Percentiles rank a stretch among this genome's conserved stretches.
phyloP scores from a whole-genome alignment of 139 green algal species.

The Chlorella sp. region DNA sequence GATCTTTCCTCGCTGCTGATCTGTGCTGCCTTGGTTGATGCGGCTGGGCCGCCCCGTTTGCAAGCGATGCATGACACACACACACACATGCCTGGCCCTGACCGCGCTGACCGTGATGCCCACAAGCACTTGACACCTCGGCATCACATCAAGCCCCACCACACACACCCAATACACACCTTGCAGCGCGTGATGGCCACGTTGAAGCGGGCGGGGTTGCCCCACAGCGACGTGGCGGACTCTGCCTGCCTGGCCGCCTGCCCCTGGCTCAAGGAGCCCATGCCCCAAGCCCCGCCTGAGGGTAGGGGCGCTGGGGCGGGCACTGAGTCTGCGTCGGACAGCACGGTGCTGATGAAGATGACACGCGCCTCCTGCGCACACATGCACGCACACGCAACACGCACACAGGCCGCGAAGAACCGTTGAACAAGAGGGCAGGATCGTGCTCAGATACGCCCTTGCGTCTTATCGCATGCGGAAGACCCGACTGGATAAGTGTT shows the following conservation, averaged over 20 bases:
- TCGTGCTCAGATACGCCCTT: too few relatives aligned
- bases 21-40: too few relatives aligned
- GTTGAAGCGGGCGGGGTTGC: conserved; percentile 79
- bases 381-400: conserved; percentile 20
- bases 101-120: too few relatives aligned
- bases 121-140: too few relatives aligned
- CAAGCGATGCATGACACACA: too few relatives aligned
- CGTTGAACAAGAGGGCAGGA: too few relatives aligned
- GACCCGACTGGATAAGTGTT: too few relatives aligned
- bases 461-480: too few relatives aligned
- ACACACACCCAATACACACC: conserved; percentile 24
- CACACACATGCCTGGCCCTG: too few relatives aligned
- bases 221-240: conserved; percentile 40
- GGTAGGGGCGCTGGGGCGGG: conserved; percentile 11
- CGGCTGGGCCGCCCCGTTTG: too few relatives aligned
- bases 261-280: neutral
- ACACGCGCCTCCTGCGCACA: conserved; percentile 65
- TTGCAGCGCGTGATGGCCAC: conserved; percentile 77
- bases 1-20: too few relatives aligned
- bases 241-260: neutral
- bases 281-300: neutral
- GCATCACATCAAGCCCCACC: too few relatives aligned
- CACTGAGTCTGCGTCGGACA: conserved; percentile 32
- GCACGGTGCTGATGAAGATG: conserved; percentile 77
- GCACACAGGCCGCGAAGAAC: neutral